These are phyloP conservation scores for Endothia cerciana DNA, from an alignment of 2,329 filamentous ascomycete species.

Conservation along the genomic window DNA sequence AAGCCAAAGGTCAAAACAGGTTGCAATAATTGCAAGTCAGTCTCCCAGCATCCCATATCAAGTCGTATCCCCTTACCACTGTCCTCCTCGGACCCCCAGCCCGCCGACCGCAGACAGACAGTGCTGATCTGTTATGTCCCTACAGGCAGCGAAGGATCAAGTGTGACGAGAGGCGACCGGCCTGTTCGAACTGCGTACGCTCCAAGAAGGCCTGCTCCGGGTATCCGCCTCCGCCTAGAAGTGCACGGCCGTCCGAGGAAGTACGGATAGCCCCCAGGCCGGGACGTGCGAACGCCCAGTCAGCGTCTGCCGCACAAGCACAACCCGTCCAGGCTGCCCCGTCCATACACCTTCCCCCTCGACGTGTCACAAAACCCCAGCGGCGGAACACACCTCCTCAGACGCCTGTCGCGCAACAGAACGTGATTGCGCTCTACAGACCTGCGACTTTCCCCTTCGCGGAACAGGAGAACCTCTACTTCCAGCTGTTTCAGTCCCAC, in stretches of 20 bases:
- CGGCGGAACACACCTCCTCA: slow-evolving; percentile 42
- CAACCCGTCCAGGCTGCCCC: slow-evolving; percentile 32
- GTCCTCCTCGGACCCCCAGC: too few relatives aligned
- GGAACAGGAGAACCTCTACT: slow-evolving; percentile 60
- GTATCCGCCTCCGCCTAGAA: slow-evolving; percentile 61
- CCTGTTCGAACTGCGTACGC: slow-evolving; percentile 62
- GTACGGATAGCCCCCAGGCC: slow-evolving; percentile 55
- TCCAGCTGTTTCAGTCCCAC: slow-evolving; percentile 63
- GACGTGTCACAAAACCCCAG: slow-evolving; percentile 35
- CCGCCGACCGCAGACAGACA: not conserved
- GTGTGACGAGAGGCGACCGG: slow-evolving; percentile 66
- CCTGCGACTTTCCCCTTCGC: slow-evolving; percentile 54
- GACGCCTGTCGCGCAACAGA: slow-evolving; percentile 35
- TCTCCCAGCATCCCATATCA: slow-evolving; percentile 29
- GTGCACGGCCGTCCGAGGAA: slow-evolving; percentile 50
- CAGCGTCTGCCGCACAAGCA: slow-evolving; percentile 26
- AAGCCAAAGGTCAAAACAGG: slow-evolving; percentile 69
- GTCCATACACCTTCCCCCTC: slow-evolving; percentile 28
- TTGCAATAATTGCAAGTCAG: slow-evolving; percentile 71
- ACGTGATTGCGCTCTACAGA: slow-evolving; percentile 43
- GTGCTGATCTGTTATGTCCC: slow-evolving; percentile 26
- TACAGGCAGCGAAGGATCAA: slow-evolving; percentile 64
- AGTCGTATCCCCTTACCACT: slow-evolving; percentile 17
- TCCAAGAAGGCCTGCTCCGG: slow-evolving; percentile 63
- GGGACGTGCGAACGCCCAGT: slow-evolving; percentile 22